Evolutionary conservation across 495 filamentous ascomycete species (phyloP).

Genomic region (Cercophora samala): DNA sequence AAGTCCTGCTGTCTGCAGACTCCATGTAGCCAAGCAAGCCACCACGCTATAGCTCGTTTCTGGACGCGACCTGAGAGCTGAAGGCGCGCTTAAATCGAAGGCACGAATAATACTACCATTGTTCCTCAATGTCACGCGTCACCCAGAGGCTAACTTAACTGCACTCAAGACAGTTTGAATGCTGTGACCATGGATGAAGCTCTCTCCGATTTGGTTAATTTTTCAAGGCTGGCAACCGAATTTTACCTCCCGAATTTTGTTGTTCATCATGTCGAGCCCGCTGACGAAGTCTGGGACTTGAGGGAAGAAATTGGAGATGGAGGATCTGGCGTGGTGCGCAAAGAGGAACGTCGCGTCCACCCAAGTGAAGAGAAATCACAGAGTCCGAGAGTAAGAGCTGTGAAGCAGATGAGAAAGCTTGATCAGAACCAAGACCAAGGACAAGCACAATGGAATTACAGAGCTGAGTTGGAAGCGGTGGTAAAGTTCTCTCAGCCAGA

Average conservation of each 20-base stretch:
- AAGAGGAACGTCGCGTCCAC: conserved; percentile 1
- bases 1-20: not conserved
- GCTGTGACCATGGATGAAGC: conserved; percentile 1
- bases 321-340: not conserved
- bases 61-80: not conserved
- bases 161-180: not conserved
- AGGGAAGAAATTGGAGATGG: conserved; percentile 2
- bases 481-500: conserved; percentile 18
- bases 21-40: not conserved
- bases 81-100: not conserved
- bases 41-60: not conserved
- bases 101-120: not conserved
- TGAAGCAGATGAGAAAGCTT: conserved; percentile 13
- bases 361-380: not conserved
- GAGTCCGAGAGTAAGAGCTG: conserved; percentile 10
- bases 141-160: not conserved
- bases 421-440: not conserved
- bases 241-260: conserved; percentile 6
- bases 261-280: not conserved
- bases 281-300: not conserved
- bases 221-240: not conserved
- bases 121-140: too few species aligned
- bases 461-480: conserved; percentile 15
- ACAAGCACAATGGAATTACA: conserved; percentile 5
- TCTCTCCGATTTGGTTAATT: not conserved